Conservation (phyloP, 768 basidiomycete genomes). For the Neoboletus subvelutipes region DNA sequence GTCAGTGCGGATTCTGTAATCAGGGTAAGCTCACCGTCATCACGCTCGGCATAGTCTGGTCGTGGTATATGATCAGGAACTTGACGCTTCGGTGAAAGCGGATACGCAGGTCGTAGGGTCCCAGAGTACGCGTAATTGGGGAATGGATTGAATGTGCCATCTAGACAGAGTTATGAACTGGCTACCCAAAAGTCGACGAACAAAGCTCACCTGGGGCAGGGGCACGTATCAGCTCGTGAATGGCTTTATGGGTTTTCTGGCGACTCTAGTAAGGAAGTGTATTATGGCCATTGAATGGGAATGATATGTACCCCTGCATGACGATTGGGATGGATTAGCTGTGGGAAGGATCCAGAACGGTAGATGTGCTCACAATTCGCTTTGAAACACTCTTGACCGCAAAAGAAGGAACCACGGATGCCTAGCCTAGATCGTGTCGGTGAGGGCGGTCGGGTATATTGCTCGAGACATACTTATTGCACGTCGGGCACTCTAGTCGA, state of each 20-base stretch:
- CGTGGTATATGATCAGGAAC: conserved; percentile 82
- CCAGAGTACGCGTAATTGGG: conserved; percentile 79
- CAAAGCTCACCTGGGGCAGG: conserved; percentile 15
- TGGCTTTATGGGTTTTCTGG: conserved; percentile 79
- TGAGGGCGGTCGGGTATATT: background rate
- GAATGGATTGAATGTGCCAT: conserved; percentile 80
- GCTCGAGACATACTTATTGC: conserved; percentile 68
- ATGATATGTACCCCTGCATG: conserved; percentile 26
- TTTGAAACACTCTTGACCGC: conserved; percentile 96
- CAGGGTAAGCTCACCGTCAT: conserved; percentile 50
- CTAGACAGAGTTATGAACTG: conserved; percentile 36
- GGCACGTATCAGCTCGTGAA: conserved; percentile 61
- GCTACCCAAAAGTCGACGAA: background rate
- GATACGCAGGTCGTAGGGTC: conserved; percentile 77
- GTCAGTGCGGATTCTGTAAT: background rate
- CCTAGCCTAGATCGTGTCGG: conserved; percentile 54
- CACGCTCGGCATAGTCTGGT: conserved; percentile 77
- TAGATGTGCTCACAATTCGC: conserved; percentile 68
- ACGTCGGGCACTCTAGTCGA: conserved; percentile 88
- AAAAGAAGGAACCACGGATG: conserved; percentile 85
- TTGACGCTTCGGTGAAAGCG: conserved; percentile 71
- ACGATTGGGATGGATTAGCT: background rate
- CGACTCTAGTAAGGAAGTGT: background rate
- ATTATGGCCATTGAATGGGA: background rate
- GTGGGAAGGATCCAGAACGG: background rate